Evolutionary conservation across 805 yeast species (phyloP).

Genomic region (Wickerhamiella sergipiensis): DNA sequence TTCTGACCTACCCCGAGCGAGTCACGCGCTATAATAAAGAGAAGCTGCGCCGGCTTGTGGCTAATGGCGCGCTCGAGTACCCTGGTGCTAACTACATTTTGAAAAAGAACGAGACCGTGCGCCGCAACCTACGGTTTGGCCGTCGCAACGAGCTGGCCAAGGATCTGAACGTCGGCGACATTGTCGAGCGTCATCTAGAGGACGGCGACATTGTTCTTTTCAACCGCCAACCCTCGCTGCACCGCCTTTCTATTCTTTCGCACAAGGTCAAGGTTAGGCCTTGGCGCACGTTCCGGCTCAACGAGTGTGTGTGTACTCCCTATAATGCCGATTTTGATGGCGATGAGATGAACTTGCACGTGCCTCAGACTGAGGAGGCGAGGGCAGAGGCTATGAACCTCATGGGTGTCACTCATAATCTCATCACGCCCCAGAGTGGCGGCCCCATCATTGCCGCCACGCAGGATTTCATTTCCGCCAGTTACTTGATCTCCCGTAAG

Average conservation of each 20-base stretch:
- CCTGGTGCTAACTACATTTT: constrained; percentile 94
- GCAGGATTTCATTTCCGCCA: constrained; percentile 97
- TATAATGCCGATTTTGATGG: constrained; percentile 99
- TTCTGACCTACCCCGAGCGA: constrained; percentile 88
- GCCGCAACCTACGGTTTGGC: constrained; percentile 82
- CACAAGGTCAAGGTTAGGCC: constrained; percentile 98
- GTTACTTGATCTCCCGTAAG: constrained; percentile 81
- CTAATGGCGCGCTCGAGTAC: constrained; percentile 75
- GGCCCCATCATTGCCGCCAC: constrained; percentile 99
- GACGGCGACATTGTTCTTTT: constrained; percentile 94
- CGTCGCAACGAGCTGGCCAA: constrained; percentile 67
- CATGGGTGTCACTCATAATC: constrained; percentile 94
- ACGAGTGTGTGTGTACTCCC: constrained; percentile 96
- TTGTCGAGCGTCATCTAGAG: constrained; percentile 91
- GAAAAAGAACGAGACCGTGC: constrained; percentile 55
- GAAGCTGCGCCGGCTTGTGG: constrained; percentile 58
- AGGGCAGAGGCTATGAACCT: constrained; percentile 95
- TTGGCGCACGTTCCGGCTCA: constrained; percentile 90
- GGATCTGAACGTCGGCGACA: constrained; percentile 70
- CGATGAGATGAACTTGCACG: constrained; percentile 99
- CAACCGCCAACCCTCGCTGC: constrained; percentile 98
- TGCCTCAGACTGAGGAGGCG: constrained; percentile 97
- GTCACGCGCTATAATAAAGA: constrained; percentile 77
- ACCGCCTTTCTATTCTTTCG: constrained; percentile 99
- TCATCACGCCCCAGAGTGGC: constrained; percentile 93